Percentiles rank a stretch among this genome's conserved stretches.
phyloP scores from a whole-genome alignment of 345 rosid species.

The Eucalyptus albens region DNA sequence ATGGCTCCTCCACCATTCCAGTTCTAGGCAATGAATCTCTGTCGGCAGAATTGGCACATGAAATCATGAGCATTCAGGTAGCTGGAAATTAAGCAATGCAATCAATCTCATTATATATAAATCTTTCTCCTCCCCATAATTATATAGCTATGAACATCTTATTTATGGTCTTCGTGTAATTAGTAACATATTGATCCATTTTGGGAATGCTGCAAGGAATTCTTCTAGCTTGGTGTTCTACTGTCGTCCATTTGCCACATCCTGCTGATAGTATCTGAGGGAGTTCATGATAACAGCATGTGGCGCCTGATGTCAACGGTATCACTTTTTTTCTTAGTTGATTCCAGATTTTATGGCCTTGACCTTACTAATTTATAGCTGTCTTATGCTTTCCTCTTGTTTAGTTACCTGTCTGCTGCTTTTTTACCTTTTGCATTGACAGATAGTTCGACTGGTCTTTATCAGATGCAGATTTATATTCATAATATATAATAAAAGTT shows the following conservation, averaged over 20 bases:
- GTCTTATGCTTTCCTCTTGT: not conserved
- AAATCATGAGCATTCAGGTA: slow-evolving; percentile 78
- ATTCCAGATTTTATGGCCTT: not conserved
- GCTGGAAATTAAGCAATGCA: not conserved
- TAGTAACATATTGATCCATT: slow-evolving; percentile 8
- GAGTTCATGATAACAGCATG: slow-evolving; percentile 53
- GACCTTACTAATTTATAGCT: not conserved
- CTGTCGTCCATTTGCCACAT: slow-evolving; percentile 75
- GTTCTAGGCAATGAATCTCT: slow-evolving; percentile 56
- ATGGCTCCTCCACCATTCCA: slow-evolving; percentile 56
- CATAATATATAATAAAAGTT: not conserved
- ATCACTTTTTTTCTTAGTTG: not conserved
- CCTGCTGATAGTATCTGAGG: slow-evolving; percentile 75
- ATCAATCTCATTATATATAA: not conserved
- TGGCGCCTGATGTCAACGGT: slow-evolving; percentile 66
- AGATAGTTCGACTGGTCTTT: not conserved
- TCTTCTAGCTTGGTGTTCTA: slow-evolving; percentile 66
- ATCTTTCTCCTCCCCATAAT: not conserved
- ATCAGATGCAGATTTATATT: not conserved
- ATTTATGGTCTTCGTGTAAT: not conserved
- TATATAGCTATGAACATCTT: not conserved
- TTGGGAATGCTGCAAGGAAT: slow-evolving; percentile 37
- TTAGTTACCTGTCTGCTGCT: not conserved
- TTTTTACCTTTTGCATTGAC: not conserved
- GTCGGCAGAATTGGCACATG: slow-evolving; percentile 79